Conservation (phyloP, 2,329 filamentous ascomycete genomes). For the Nectriaceae sp. region DNA sequence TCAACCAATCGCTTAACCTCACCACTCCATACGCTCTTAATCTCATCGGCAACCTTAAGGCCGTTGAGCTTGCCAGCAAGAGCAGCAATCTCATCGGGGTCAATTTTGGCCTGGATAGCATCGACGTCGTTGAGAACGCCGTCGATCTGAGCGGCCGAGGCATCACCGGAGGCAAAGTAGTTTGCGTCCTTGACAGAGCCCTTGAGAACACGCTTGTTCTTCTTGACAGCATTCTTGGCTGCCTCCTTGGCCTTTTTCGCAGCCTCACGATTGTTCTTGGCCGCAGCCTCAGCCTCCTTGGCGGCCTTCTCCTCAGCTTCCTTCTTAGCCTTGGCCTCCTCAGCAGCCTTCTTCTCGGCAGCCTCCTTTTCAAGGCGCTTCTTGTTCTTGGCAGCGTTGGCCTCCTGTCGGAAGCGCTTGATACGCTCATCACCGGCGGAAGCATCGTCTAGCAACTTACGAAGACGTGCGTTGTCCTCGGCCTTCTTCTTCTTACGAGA, state of each 20-base stretch:
- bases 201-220: constrained; percentile 98
- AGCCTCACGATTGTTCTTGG: constrained; percentile 81
- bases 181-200: constrained; percentile 95
- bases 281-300: constrained; percentile 82
- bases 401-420: constrained; percentile 93
- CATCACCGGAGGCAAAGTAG: constrained; percentile 83
- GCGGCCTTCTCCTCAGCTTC: constrained; percentile 78
- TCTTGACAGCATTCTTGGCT: constrained; percentile 98
- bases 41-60: constrained; percentile 77
- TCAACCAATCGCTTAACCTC: constrained; percentile 78
- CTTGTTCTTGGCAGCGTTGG: constrained; percentile 94
- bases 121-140: constrained; percentile 84
- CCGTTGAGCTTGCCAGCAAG: constrained; percentile 79
- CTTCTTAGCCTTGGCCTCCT: constrained; percentile 83
- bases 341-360: constrained; percentile 81
- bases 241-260: constrained; percentile 98
- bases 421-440: constrained; percentile 89
- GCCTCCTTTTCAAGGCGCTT: constrained; percentile 89
- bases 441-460: constrained; percentile 85
- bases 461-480: constrained; percentile 89
- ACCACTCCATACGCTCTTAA: constrained; percentile 79
- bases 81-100: constrained; percentile 84
- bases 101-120: constrained; percentile 81
- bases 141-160: constrained; percentile 78
- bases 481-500: constrained; percentile 99